phyloP scores from a whole-genome alignment of 768 basidiomycete species.

The Cytidiella melzeri region DNA sequence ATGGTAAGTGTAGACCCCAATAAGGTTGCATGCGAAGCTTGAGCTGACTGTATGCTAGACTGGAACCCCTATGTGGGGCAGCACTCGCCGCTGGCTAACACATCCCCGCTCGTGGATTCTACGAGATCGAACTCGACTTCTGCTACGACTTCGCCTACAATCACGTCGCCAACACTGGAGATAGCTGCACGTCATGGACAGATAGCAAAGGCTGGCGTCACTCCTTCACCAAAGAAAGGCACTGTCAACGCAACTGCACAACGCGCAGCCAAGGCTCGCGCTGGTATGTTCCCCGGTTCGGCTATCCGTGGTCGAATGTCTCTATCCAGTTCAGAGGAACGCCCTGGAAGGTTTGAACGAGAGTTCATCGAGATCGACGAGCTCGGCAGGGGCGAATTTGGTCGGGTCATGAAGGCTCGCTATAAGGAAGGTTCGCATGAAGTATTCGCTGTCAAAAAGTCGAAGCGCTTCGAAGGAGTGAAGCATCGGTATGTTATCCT shows the following conservation, averaged over 20 bases:
- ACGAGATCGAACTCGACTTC: constrained; percentile 54
- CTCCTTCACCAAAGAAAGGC: constrained; percentile 7
- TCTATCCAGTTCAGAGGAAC: constrained; percentile 35
- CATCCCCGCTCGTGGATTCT: constrained; percentile 28
- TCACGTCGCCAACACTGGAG: constrained; percentile 19
- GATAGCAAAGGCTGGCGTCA: background rate
- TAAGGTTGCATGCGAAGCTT: constrained; percentile 1
- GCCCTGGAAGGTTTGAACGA: constrained; percentile 65
- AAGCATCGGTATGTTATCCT: constrained; percentile 68
- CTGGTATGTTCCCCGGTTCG: constrained; percentile 11
- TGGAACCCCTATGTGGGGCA: constrained; percentile 39
- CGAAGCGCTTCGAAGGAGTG: constrained; percentile 84
- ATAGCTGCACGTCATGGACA: constrained; percentile 9
- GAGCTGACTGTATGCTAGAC: constrained; percentile 31
- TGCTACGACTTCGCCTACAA: constrained; percentile 25
- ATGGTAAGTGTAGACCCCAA: constrained; percentile 30
- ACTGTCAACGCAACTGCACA: constrained; percentile 3
- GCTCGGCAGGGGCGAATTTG: constrained; percentile 90
- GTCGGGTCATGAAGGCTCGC: constrained; percentile 82
- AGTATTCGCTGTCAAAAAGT: constrained; percentile 89
- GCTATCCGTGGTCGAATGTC: constrained; percentile 17
- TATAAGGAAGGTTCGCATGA: constrained; percentile 48
- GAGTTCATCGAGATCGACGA: constrained; percentile 77
- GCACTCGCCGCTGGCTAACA: constrained; percentile 36
- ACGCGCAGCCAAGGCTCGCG: constrained; percentile 5